Evolutionary conservation across 164 flowering plant genomes (phyloP).

Genomic region (Vitis cinerea): DNA sequence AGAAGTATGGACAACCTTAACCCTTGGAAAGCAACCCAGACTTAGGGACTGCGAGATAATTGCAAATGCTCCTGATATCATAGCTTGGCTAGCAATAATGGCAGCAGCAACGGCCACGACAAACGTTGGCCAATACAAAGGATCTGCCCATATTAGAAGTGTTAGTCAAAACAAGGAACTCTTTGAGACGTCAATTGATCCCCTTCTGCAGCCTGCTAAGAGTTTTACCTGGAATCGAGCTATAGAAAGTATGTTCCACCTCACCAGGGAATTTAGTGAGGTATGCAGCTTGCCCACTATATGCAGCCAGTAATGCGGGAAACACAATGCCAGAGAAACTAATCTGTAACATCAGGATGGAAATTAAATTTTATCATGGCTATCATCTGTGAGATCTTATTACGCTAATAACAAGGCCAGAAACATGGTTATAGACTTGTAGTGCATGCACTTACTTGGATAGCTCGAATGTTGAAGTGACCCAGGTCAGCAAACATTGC

Average conservation of each 20-base stretch:
- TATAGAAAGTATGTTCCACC: constrained; percentile 50
- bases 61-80: constrained; percentile 72
- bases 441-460: constrained; percentile 46
- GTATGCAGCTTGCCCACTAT: constrained; percentile 71
- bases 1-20: constrained; percentile 75
- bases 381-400: too few species aligned
- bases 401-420: too few species aligned
- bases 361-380: too few species aligned
- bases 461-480: constrained; percentile 64
- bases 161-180: background rate
- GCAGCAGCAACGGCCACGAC: constrained; percentile 72
- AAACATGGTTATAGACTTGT: too few species aligned
- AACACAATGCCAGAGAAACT: constrained; percentile 50
- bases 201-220: too few species aligned
- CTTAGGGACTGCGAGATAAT: constrained; percentile 54
- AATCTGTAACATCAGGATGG: constrained; percentile 31
- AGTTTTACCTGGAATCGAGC: constrained; percentile 47
- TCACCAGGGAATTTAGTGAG: constrained; percentile 39
- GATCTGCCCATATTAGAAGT: constrained; percentile 25
- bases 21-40: constrained; percentile 70
- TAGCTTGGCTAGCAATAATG: constrained; percentile 76
- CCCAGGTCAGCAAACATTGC: constrained; percentile 95
- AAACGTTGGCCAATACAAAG: constrained; percentile 70
- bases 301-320: constrained; percentile 53
- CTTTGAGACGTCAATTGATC: background rate